Evolutionary conservation across 2,329 filamentous ascomycete genomes (phyloP), one percentile per base, ranked within the genome.

Genomic region (Penicillium vulpinum): DNA sequence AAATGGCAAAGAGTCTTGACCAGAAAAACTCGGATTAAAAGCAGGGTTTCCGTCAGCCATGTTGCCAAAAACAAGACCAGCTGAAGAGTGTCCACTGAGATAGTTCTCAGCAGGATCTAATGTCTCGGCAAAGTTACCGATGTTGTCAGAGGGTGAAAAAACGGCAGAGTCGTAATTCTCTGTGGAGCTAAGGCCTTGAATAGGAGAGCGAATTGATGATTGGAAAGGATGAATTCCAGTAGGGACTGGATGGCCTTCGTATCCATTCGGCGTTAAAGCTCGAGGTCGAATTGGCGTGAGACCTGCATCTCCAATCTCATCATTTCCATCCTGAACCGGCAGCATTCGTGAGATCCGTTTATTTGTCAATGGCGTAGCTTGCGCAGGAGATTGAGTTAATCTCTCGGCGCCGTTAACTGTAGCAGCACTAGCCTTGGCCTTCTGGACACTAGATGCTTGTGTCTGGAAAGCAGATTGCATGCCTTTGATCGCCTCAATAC

Each of bases 401-500:
- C n/a, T 45, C 16, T 28, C 44, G 0, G 8, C 3, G 7, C 33
- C 9, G 4, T 49, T 29, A 2, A 16, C 40, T 16, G 33, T 31
- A 4, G 31, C 4, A 22, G 45, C n/a, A n/a, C n/a, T 5, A 31
- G 15, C 13, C n/a, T 46, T 45, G n/a, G 24, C 7, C 29, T 50
- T 31, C 3, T 49, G 18, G 2, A 15, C 38, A 26, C 13, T 29
- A 13, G 29, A 9, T 18, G 28, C 22, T 6, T 61, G 50, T 18
- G 48, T 47, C 13, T 45, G 59, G 16, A 73, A 62, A 22, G 65
- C 70, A n/a, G 66, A 67, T 29, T 69, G 68, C 53, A 75, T 64
- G 39, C 74, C 70, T 51, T 62, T 66, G 39, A 76, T 71, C 16
- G 72, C 74, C 28, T 72, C 67, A n/a, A 75, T 72, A 51, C 74